Conservation (phyloP, 805 yeast species). For the Metschnikowia lachancei region DNA sequence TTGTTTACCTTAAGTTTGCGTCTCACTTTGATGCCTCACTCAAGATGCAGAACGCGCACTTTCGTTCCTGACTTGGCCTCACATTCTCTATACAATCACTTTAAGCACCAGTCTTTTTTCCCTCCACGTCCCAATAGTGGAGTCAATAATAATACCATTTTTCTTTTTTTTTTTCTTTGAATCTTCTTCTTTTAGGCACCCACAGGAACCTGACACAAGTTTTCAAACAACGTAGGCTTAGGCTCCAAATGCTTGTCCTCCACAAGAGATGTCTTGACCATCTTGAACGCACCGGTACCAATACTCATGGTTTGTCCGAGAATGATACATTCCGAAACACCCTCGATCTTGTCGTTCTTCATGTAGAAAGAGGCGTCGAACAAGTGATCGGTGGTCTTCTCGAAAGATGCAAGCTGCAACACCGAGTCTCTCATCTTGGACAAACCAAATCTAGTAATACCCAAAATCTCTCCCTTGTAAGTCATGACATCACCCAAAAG, state of each 20-base stretch:
- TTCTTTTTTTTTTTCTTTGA: background rate
- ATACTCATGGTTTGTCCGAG: constrained; percentile 96
- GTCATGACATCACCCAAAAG: constrained; percentile 98
- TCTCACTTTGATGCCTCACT: background rate
- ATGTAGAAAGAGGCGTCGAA: constrained; percentile 97
- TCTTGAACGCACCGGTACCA: constrained; percentile 95
- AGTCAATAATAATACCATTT: background rate
- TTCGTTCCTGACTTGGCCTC: background rate
- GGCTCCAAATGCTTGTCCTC: constrained; percentile 40
- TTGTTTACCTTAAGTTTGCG: background rate
- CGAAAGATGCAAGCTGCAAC: constrained; percentile 93
- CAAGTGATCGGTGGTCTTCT: constrained; percentile 96
- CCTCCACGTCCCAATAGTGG: constrained; percentile 3
- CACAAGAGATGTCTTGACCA: constrained; percentile 58
- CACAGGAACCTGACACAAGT: constrained; percentile 28
- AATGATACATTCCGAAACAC: constrained; percentile 96
- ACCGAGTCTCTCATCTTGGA: constrained; percentile 99
- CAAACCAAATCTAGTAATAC: constrained; percentile 96
- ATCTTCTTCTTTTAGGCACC: constrained; percentile 9
- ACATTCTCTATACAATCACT: background rate
- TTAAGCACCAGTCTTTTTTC: background rate
- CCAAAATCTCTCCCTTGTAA: constrained; percentile 95
- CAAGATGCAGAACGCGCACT: background rate
- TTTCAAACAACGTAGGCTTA: constrained; percentile 49
- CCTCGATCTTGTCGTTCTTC: constrained; percentile 94